Conservation (phyloP, 306 rosid genomes). For the Pyrus bretschneideri region DNA sequence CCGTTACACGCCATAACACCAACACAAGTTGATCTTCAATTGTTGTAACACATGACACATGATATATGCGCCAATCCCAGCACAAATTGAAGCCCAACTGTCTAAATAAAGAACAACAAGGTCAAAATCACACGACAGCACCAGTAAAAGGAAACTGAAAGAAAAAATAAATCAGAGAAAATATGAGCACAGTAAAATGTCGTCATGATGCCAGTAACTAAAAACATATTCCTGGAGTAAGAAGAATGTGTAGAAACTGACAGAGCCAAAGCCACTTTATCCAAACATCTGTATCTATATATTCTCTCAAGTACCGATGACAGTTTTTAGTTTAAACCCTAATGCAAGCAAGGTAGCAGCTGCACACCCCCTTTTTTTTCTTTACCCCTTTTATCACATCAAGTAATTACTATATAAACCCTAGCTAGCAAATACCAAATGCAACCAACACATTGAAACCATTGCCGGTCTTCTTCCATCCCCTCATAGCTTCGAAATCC, state of each 20-base stretch:
- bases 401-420: not conserved
- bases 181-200: not conserved
- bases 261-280: not conserved
- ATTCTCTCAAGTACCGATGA: not conserved
- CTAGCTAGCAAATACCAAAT: not conserved
- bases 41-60: too few species aligned
- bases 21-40: too few species aligned
- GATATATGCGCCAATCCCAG: too few species aligned
- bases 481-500: not conserved
- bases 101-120: too few species aligned
- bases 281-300: not conserved
- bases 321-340: not conserved
- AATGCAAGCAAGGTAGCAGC: constrained; percentile 11
- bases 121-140: too few species aligned
- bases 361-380: not conserved
- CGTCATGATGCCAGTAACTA: not conserved
- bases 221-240: constrained; percentile 9
- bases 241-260: not conserved
- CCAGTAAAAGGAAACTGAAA: too few species aligned
- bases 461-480: not conserved
- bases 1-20: too few species aligned
- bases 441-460: not conserved
- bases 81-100: too few species aligned
- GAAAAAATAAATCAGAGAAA: not conserved
- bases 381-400: not conserved